Evolutionary conservation across 352 stramenopile species (phyloP), one percentile per base, ranked within the genome.

Genomic region (Pythium periplocum): DNA sequence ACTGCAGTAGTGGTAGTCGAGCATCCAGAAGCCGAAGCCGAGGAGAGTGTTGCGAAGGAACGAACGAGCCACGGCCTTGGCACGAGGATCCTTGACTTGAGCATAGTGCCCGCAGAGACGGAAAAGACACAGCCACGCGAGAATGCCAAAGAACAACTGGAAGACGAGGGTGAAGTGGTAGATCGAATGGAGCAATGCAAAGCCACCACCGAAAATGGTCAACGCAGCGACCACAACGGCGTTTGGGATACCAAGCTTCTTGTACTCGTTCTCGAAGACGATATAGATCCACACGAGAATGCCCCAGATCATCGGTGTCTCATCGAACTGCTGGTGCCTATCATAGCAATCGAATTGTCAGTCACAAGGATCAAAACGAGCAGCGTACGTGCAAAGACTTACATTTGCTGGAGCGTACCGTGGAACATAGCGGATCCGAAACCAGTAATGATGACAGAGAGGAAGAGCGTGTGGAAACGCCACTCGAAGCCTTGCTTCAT

Each of bases 371-470:
- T 31, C 43, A 30, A 31, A 30, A 30, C 43, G 43, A 31, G 43
- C 43, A 48, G 43, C 43, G 17, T 26, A 48, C 9, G 43, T 31
- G 9, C 9, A 30, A 48, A 48, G 9, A 64, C 67, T 38, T 73
- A 89, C 63, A 91, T 71, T 40, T 83, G 68, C 61, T 89, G 77
- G 38, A 95, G 73, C 6, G 86, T 94, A 45, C 82, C 86, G 59
- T 95, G 85, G 64, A 95, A 94, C 73, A 90, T 82, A 47, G 80
- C 79, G 0, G 80, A 93, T n/a, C 83, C 85, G 36, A 94, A 75
- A 30, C 85, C 85, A n/a, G 86, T 87, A 50, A 93, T 50, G 59
- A 91, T 80, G 6, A 92, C 69, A 4, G 70, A 75, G 34, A 88
- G 61, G 55, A 88, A 89, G 36, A 84, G 70, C 37, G 82, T 17